Conservation (phyloP, 1,139 yeast genomes). For the Suhomyces bolitotheri region DNA sequence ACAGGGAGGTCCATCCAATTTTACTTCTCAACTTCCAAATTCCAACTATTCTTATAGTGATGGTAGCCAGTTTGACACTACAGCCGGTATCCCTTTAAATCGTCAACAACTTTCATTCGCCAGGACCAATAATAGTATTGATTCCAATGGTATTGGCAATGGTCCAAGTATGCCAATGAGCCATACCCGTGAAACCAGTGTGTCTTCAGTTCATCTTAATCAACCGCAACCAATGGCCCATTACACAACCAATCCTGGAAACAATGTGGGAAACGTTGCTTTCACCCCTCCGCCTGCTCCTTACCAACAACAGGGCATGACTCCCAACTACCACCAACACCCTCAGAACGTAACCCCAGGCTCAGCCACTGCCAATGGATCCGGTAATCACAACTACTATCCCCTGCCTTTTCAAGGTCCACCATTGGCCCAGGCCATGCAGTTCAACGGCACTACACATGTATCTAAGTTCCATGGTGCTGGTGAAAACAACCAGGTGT, state of each 20-base stretch:
- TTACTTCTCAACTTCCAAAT: slow-evolving; percentile 4
- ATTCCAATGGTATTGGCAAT: slow-evolving; percentile 7
- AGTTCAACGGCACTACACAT: background rate
- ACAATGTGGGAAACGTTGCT: background rate
- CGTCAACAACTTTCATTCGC: slow-evolving; percentile 8
- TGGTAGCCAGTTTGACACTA: slow-evolving; percentile 9
- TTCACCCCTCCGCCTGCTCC: slow-evolving; percentile 9
- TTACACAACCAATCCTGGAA: slow-evolving; percentile 10
- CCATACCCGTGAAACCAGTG: slow-evolving; percentile 12
- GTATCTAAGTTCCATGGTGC: no score
- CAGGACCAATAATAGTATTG: slow-evolving; percentile 2
- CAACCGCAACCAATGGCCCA: slow-evolving; percentile 13
- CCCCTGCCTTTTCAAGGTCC: slow-evolving; percentile 3
- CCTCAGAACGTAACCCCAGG: slow-evolving; percentile 6
- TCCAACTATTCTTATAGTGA: slow-evolving; percentile 8
- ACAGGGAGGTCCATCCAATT: slow-evolving; percentile 2
- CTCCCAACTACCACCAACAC: slow-evolving; percentile 4
- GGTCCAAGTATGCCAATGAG: slow-evolving; percentile 2
- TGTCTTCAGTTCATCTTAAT: slow-evolving; percentile 13
- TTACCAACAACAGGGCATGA: slow-evolving; percentile 5
- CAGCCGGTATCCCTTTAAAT: slow-evolving; percentile 1
- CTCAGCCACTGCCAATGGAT: slow-evolving; percentile 1
- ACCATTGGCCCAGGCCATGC: slow-evolving; percentile 5
- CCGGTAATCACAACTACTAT: background rate
- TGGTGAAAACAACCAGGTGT: no score